Evolutionary conservation across 2,329 filamentous ascomycete species (phyloP), one percentile per base, ranked within the genome.

Genomic region (Thermothelomyces thermophilus): DNA sequence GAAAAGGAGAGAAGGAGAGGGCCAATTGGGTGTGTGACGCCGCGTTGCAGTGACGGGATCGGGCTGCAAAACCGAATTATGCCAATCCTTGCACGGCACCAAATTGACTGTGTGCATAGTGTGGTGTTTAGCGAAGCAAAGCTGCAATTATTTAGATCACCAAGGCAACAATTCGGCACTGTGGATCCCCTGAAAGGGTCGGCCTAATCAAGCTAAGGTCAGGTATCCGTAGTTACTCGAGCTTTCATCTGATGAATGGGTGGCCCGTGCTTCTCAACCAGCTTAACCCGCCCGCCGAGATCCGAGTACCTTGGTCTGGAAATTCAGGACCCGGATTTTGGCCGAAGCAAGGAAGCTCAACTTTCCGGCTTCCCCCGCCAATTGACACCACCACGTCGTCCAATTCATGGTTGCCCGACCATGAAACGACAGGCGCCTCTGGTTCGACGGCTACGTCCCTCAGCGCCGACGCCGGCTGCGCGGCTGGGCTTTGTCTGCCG

Each of bases 341-440:
- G 31, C 28, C 40, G 20, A 31, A 46, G 39, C n/a, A 41, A 17
- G 7, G 5, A 19, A 26, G 20, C 36, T 8, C 20, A 39, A 19
- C 20, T 14, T 35, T 14, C 30, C 13, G 17, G 28, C 7, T 47
- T 50, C 34, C 22, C 26, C n/a, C 14, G 22, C 17, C 33, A 36
- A 48, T 39, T 47, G 28, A 42, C 33, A 34, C 30, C 14, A 42
- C 41, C 13, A 41, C 46, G 46, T 28, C 42, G 42, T 31, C n/a
- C n/a, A n/a, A n/a, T n/a, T 35, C 41, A 37, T 43, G 46, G 41
- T 26, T 22, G 37, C 46, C 33, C 41, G 30, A 66, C 59, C 58
- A 75, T 76, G 73, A 69, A 68, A 62, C 67, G 69, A 55, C 68
- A 69, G 60, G 65, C 67, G 58, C 64, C 69, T 51, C 59, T 75